These are phyloP conservation scores for Fonsecaea multimorphosa DNA, from an alignment of 2,329 filamentous ascomycete species.

Conservation along the genomic window DNA sequence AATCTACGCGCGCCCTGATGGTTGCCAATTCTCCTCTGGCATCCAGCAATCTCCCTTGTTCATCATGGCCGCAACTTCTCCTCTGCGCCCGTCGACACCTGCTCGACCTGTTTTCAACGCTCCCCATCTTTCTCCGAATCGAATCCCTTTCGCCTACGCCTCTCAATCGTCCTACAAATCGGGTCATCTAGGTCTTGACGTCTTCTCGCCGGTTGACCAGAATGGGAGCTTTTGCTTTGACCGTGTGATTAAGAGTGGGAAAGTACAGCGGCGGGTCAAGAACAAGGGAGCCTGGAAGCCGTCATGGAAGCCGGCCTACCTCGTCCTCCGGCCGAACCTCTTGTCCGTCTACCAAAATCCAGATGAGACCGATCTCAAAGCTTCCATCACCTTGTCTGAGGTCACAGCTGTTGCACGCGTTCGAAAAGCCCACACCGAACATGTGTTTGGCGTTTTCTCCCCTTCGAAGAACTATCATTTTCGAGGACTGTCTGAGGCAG, in stretches of 20 bases:
- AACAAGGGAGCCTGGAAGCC: slow-evolving; percentile 71
- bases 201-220: slow-evolving; percentile 86
- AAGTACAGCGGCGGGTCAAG: slow-evolving; percentile 84
- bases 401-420: slow-evolving; percentile 88
- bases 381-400: slow-evolving; percentile 86
- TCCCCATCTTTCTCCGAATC: slow-evolving; percentile 33
- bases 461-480: slow-evolving; percentile 91
- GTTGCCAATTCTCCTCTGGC: slow-evolving; percentile 1
- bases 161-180: slow-evolving; percentile 43
- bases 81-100: slow-evolving; percentile 28
- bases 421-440: slow-evolving; percentile 82
- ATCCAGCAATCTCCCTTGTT: not conserved
- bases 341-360: slow-evolving; percentile 93
- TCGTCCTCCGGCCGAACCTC: slow-evolving; percentile 87
- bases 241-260: slow-evolving; percentile 86
- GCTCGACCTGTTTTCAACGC: slow-evolving; percentile 18
- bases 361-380: slow-evolving; percentile 85
- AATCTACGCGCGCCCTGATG: slow-evolving; percentile 3
- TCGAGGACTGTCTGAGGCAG: slow-evolving; percentile 73
- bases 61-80: slow-evolving; percentile 27
- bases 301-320: slow-evolving; percentile 87
- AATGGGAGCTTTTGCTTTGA: slow-evolving; percentile 97
- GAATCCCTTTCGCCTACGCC: slow-evolving; percentile 24
- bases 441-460: slow-evolving; percentile 92
- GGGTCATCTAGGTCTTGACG: slow-evolving; percentile 63